phyloP scores from a whole-genome alignment of 2,329 filamentous ascomycete genomes.

The Colletotrichum sp. region DNA sequence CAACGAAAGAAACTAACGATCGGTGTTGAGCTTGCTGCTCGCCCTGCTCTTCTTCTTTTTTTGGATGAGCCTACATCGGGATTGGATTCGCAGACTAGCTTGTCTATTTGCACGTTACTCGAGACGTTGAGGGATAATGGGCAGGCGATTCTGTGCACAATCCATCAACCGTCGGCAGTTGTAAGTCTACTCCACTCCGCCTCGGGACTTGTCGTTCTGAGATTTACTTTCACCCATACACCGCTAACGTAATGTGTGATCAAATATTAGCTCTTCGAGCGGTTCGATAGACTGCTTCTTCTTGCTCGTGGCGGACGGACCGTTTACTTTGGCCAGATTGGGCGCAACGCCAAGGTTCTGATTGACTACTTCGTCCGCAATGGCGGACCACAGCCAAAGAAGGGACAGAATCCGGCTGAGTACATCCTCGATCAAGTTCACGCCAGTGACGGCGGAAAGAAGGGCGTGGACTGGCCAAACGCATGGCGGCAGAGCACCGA shows the following conservation, averaged over 20 bases:
- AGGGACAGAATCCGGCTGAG: slow-evolving; percentile 68
- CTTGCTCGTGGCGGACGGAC: slow-evolving; percentile 58
- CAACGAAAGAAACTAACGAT: slow-evolving; percentile 68
- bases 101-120: slow-evolving; percentile 73
- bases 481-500: slow-evolving; percentile 40
- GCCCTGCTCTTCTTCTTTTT: slow-evolving; percentile 74
- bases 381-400: slow-evolving; percentile 56
- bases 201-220: fast-evolving
- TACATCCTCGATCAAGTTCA: slow-evolving; percentile 62
- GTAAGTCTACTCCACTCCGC: background rate
- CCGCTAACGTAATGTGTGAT: background rate
- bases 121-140: slow-evolving; percentile 63
- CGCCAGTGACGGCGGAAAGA: slow-evolving; percentile 46
- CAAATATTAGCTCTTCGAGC: slow-evolving; percentile 43
- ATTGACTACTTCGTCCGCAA: slow-evolving; percentile 66
- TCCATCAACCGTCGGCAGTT: slow-evolving; percentile 53
- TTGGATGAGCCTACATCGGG: slow-evolving; percentile 80
- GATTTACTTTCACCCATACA: background rate
- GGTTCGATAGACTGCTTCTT: slow-evolving; percentile 62
- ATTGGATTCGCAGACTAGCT: slow-evolving; percentile 75
- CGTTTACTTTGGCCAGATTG: slow-evolving; percentile 65
- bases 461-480: slow-evolving; percentile 44
- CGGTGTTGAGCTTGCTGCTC: slow-evolving; percentile 78
- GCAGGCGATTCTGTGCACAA: slow-evolving; percentile 56
- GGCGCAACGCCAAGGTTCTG: slow-evolving; percentile 50